Base-by-base conservation (phyloP, 1,284 basidiomycete species). In the Prillingera fragicola region DNA sequence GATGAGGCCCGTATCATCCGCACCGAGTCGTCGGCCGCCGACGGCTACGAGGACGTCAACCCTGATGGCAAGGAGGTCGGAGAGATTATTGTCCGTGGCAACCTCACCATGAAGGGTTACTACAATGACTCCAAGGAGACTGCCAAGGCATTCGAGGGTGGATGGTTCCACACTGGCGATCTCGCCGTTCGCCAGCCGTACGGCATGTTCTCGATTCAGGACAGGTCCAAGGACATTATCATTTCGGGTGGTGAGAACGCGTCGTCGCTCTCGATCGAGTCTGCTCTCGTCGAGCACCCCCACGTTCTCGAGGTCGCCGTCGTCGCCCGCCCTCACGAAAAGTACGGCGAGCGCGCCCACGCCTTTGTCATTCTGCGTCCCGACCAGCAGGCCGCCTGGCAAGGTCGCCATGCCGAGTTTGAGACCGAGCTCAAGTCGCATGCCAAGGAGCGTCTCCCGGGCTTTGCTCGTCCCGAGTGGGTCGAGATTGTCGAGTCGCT, bases 241-340 rank as follows among this genome's bases (percentile, higher is more conserved):
- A 90, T 90, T 54, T 82, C 87, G 15, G 87, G 87, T 21, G 87
- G 87, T 56, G 85, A 89, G 81, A 90, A 87, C 59, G 73, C 90
- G 21, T 88, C 86, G 67, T 87, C 87, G 0, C 82, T 87, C 23
- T 83, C 84, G 56, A 88, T 91, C 41, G 87, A 90, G 71, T 86
- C 88, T 56, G 79, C 75, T 9, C 66, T 90, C 36, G 81, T 80
- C 3, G 71, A 75, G 8, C 77, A 84, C 52, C 75, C 75, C 1
- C 75, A 71, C 18, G 80, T 91, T 32, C 74, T 78, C 32, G 85
- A 88, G 64, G 84, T 81, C 0, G 84, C 85, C 4, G 83, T 77
- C 5, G 77, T 89, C 5, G 73, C 85, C 1, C 84, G 90, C 22
- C 84, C 84, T 0, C 81, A 89, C 57, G 54, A 60, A 1, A 77